Base-by-base conservation (phyloP, 2,329 filamentous ascomycete genomes). In the Aspergillus transmontanensis region DNA sequence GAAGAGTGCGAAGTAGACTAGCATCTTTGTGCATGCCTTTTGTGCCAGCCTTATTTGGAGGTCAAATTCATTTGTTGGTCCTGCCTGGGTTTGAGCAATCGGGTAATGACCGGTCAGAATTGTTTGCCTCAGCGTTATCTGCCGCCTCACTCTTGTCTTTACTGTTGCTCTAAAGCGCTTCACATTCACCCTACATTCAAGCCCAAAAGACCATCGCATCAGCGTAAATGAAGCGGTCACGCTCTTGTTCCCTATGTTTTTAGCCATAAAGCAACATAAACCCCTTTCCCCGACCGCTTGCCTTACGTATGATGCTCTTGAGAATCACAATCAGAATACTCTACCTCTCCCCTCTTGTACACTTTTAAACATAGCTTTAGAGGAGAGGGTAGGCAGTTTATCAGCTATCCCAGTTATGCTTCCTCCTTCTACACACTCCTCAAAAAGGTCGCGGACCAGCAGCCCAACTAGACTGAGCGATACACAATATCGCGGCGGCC, bases 401-500 rank as follows among this genome's bases (percentile, higher is more conserved):
- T 54, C 45, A 30, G 46, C 46, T 6, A n/a, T n/a, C 4, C 34
- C 45, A 10, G 46, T 32, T n/a, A 12, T 46, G 11, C 48, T 55
- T 36, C 39, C 54, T 16, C 48, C 55, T 16, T 58, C 41, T n/a
- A 58, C 36, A 19, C 39, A 9, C 9, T 62, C 60, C 19, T 58
- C 55, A 9, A 55, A 62, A 34, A 23, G 19, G 11, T 58, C 55
- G 23, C 39, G 60, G 16, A 55, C 55, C n/a, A 64, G 54, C 54
- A 64, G 46, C 21, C 58, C 48, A 4, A 16, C 9, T 16, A 60
- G 36, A 34, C 45, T 7, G 6, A 63, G 53, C 36, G 58, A 63
- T 48, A 46, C 58, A 28, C 54, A 60, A 53, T 64, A 64, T 58
- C 58, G 54, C 11, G 46, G 41, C 39, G 46, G 54, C 26, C 46